These are phyloP conservation scores for Geotrichum restrictum DNA, from an alignment of 1,139 yeast genomes.

Conservation along the genomic window DNA sequence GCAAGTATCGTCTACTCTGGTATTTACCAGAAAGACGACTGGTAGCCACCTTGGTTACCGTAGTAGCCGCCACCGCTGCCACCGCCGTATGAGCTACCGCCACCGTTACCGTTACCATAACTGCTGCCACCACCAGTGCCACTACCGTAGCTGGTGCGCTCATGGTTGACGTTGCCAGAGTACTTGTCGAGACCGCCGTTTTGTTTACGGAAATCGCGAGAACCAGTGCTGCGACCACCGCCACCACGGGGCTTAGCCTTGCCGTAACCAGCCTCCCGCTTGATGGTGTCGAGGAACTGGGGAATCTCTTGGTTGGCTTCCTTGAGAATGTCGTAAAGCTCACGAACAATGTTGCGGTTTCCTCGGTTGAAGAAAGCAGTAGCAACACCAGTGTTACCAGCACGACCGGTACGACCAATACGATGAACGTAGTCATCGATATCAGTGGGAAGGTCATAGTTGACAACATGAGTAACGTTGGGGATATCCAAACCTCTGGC, in stretches of 20 bases:
- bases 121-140: constrained; percentile 37
- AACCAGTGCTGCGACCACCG: constrained; percentile 31
- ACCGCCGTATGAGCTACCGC: constrained; percentile 28
- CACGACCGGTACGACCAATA: constrained; percentile 99
- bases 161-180: constrained; percentile 34
- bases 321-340: constrained; percentile 74
- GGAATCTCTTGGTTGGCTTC: constrained; percentile 99
- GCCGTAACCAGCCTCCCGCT: constrained; percentile 72
- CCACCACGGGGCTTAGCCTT: constrained; percentile 53
- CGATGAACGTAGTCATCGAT: constrained; percentile 98
- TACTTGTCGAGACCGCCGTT: constrained; percentile 35
- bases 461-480: constrained; percentile 94
- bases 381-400: constrained; percentile 97
- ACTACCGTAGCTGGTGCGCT: constrained; percentile 32
- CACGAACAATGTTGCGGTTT: constrained; percentile 85
- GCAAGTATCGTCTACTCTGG: constrained; percentile 4
- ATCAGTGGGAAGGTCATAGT: constrained; percentile 94
- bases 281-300: constrained; percentile 70
- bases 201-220: constrained; percentile 42
- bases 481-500: constrained; percentile 99
- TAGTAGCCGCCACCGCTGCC: constrained; percentile 36
- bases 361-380: constrained; percentile 97
- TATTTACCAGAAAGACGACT: constrained; percentile 19
- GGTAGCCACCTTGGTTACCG: constrained; percentile 24
- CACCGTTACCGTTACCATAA: constrained; percentile 32